These are phyloP conservation scores for Camelina sativa DNA, from an alignment of 345 rosid genomes.

Conservation along the genomic window DNA sequence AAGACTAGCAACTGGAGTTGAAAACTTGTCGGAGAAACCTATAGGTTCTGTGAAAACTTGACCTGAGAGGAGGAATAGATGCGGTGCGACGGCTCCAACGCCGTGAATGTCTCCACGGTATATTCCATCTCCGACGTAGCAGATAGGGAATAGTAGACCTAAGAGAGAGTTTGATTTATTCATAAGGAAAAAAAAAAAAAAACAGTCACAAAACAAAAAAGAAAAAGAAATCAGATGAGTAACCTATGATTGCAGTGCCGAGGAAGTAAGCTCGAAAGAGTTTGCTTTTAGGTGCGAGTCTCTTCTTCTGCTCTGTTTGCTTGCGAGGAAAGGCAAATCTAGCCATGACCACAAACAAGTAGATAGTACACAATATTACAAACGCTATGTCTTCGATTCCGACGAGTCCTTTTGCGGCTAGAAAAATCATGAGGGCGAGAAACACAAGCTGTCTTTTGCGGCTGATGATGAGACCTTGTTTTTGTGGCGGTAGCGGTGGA, in stretches of 20 bases:
- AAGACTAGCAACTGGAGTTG: constrained; percentile 68
- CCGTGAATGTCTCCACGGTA: constrained; percentile 71
- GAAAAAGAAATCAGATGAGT: neutral
- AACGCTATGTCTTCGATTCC: constrained; percentile 63
- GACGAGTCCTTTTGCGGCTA: constrained; percentile 69
- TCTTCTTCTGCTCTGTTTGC: constrained; percentile 44
- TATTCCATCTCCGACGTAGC: constrained; percentile 73
- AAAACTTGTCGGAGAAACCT: constrained; percentile 62
- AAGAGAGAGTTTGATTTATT: neutral
- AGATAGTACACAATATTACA: constrained; percentile 54
- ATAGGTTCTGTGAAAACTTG: constrained; percentile 89
- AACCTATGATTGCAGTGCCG: constrained; percentile 58
- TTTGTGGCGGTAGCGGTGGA: constrained; percentile 21
- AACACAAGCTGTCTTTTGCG: constrained; percentile 62
- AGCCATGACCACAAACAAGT: constrained; percentile 64
- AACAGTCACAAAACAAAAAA: neutral
- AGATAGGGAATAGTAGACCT: constrained; percentile 64
- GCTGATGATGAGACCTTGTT: constrained; percentile 52
- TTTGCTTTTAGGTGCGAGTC: constrained; percentile 54
- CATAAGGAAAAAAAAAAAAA: no score
- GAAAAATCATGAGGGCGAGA: constrained; percentile 57
- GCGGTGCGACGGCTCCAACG: constrained; percentile 70
- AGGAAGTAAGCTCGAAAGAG: constrained; percentile 58
- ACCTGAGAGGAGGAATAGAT: constrained; percentile 70
- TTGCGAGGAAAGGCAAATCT: constrained; percentile 61